Percentiles rank a stretch among this genome's conserved stretches.
phyloP scores from a whole-genome alignment of 106 monocot genomes.

The Platanthera zijinensis region DNA sequence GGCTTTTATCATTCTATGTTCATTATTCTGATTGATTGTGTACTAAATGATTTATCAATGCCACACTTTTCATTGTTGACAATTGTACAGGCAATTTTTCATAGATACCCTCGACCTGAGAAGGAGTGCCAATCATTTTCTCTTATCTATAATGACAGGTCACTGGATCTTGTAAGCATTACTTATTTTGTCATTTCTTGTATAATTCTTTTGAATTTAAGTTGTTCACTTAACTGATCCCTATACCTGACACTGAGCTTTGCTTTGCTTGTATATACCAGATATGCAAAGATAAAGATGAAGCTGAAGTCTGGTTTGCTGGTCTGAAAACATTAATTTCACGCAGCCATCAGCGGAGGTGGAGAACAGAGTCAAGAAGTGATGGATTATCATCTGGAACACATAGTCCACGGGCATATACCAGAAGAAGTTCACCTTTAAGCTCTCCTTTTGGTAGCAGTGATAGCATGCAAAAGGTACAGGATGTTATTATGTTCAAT shows the following conservation, averaged over 20 bases:
- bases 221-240: slow-evolving; percentile 13
- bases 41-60: background rate
- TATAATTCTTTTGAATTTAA: slow-evolving; percentile 19
- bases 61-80: background rate
- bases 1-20: background rate
- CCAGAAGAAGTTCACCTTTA: slow-evolving; percentile 58
- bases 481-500: slow-evolving; percentile 4
- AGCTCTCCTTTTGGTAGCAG: slow-evolving; percentile 74
- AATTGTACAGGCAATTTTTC: slow-evolving; percentile 78
- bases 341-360: slow-evolving; percentile 67
- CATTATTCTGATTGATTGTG: slow-evolving; percentile 1
- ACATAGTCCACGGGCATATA: slow-evolving; percentile 78
- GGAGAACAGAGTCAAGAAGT: slow-evolving; percentile 77
- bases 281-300: slow-evolving; percentile 99
- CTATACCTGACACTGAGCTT: background rate
- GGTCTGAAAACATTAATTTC: slow-evolving; percentile 93
- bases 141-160: slow-evolving; percentile 81
- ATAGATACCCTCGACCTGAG: slow-evolving; percentile 93
- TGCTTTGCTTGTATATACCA: slow-evolving; percentile 11
- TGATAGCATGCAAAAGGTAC: slow-evolving; percentile 74
- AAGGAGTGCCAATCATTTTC: slow-evolving; percentile 99
- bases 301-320: slow-evolving; percentile 99
- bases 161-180: slow-evolving; percentile 83
- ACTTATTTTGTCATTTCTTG: background rate
- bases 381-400: slow-evolving; percentile 79